phyloP scores from a whole-genome alignment of 208 protist genomes.

The Trypanosoma mega region DNA sequence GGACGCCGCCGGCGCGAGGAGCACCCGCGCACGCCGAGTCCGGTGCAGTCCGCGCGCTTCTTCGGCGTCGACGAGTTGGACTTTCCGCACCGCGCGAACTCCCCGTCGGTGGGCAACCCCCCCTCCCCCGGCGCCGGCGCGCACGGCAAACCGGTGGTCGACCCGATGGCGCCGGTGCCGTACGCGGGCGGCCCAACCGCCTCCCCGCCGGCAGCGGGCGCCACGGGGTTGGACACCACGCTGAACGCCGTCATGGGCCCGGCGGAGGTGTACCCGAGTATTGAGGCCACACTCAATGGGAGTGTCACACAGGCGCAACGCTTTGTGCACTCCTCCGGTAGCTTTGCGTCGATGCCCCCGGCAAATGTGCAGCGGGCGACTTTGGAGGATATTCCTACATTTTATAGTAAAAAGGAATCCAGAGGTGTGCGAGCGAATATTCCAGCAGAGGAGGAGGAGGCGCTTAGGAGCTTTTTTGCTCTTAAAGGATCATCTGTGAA shows the following conservation, averaged over 20 bases:
- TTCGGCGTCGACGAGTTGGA: slow-evolving; percentile 75
- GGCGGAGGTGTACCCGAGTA: slow-evolving; percentile 33
- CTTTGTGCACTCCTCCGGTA: slow-evolving; percentile 52
- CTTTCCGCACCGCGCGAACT: slow-evolving; percentile 51
- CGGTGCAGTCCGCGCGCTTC: slow-evolving; percentile 37
- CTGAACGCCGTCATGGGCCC: slow-evolving; percentile 41
- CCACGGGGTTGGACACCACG: too few species aligned
- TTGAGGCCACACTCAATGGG: slow-evolving; percentile 25
- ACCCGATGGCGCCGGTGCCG: slow-evolving; percentile 69
- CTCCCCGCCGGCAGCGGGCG: slow-evolving; percentile 32
- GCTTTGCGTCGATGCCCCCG: slow-evolving; percentile 49
- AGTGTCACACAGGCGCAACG: slow-evolving; percentile 38
- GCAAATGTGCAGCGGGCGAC: slow-evolving; percentile 60
- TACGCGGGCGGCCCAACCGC: slow-evolving; percentile 25
- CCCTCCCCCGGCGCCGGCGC: slow-evolving; percentile 25
- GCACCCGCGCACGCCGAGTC: slow-evolving; percentile 42
- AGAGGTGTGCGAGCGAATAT: slow-evolving; percentile 37
- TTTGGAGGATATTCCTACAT: slow-evolving; percentile 64
- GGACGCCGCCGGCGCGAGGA: slow-evolving; percentile 25
- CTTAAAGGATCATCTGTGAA: slow-evolving; percentile 20
- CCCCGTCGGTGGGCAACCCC: slow-evolving; percentile 23
- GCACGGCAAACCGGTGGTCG: slow-evolving; percentile 53
- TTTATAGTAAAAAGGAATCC: slow-evolving; percentile 67
- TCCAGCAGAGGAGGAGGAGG: slow-evolving; percentile 36
- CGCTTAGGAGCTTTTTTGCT: slow-evolving; percentile 51